phyloP scores from a whole-genome alignment of 805 yeast genomes.

The Wickerhamiella nectarea region DNA sequence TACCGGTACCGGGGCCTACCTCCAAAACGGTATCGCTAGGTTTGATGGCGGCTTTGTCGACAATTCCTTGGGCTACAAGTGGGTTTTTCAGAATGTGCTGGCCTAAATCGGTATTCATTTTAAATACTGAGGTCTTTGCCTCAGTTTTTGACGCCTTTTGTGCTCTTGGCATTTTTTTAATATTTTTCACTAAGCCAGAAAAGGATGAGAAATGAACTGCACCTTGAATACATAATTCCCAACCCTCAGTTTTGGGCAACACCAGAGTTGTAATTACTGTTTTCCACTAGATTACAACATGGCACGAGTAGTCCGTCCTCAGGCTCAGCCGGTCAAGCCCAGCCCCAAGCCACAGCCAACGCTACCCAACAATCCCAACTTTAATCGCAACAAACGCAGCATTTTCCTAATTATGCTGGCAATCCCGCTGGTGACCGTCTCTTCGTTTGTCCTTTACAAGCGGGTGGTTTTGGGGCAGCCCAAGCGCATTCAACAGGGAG shows the following conservation, averaged over 20 bases:
- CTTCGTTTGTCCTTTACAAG: slow-evolving; percentile 22
- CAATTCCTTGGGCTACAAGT: slow-evolving; percentile 93
- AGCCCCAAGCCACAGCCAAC: neutral
- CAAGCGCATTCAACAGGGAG: slow-evolving; percentile 35
- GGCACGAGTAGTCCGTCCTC: slow-evolving; percentile 5
- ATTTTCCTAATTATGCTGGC: slow-evolving; percentile 23
- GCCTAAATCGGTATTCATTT: slow-evolving; percentile 91
- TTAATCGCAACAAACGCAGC: slow-evolving; percentile 16
- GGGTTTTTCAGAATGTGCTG: slow-evolving; percentile 97
- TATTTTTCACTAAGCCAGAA: neutral
- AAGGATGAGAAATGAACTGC: too few relatives aligned
- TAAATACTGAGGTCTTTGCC: slow-evolving; percentile 48
- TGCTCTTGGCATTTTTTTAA: slow-evolving; percentile 23
- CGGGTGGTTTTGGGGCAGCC: slow-evolving; percentile 31
- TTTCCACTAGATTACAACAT: neutral
- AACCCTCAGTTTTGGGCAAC: too few relatives aligned
- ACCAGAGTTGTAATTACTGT: too few relatives aligned
- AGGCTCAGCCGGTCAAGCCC: slow-evolving; percentile 1
- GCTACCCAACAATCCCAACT: slow-evolving; percentile 2
- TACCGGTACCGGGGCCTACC: slow-evolving; percentile 99
- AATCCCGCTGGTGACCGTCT: slow-evolving; percentile 22
- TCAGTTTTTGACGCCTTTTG: slow-evolving; percentile 17
- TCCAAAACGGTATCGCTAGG: slow-evolving; percentile 90
- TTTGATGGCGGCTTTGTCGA: slow-evolving; percentile 83
- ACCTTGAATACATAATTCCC: too few relatives aligned